Base-by-base conservation (phyloP, 768 basidiomycete species). In the Imleria badia region DNA sequence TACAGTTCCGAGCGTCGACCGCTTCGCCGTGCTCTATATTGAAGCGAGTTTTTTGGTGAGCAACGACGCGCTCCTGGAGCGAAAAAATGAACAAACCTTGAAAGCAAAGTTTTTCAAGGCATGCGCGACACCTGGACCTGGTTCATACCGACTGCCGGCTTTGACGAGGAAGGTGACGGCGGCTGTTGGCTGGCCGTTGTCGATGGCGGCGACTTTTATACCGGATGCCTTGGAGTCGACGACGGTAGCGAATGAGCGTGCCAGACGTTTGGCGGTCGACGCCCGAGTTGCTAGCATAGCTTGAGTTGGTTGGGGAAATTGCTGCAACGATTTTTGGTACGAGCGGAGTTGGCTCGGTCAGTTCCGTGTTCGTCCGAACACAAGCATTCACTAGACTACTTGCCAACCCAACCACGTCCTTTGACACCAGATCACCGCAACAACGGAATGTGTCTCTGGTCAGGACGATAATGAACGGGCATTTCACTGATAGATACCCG, bases 21-120 rank as follows among this genome's bases (percentile, higher is more conserved):
- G 85, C 68, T 86, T 84, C 53, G 78, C 77, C 34, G 91, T 96
- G 75, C 88, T 90, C 96, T 98, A 38, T 17, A 19, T 17, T 1
- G 8, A 17, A 29, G n/a, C 3, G 23, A 15, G 6, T 17, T 34
- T n/a, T 47, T 47, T 26, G 19, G 26, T 56, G 45, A 56, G 40
- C 7, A 20, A 45, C 10, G 17, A 15, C n/a, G 34, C 19, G 10
- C 9, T 22, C 2, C 5, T 11, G 3, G 38, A 26, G 10, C 1
- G 5, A 51, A 40, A 51, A 36, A 13, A 6, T 20, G 30, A 43
- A 67, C 85, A 45, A 61, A 98, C 96, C 89, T 97, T 98, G 86
- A 96, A 98, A 55, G 94, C 89, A 82, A 94, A 98, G 84, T 94
- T 95, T 82, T 97, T 97, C 73, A 98, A 81, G 57, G 85, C 87